Evolutionary conservation across 768 basidiomycete genomes (phyloP).

Genomic region (Hortiboletus campestris): DNA sequence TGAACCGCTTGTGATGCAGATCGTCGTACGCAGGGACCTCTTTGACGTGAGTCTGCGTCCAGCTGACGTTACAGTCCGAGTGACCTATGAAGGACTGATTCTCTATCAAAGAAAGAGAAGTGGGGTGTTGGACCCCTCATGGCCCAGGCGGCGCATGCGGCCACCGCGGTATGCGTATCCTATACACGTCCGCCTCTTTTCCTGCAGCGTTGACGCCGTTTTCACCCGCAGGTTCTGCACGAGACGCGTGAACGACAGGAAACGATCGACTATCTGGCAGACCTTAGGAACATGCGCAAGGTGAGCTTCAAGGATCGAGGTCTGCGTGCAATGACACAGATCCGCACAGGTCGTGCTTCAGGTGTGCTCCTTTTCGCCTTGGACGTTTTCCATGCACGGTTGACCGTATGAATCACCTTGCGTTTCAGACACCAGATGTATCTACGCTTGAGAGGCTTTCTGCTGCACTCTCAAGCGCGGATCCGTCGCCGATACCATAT

Average conservation of each 20-base stretch:
- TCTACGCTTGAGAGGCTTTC: slow-evolving; percentile 34
- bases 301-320: slow-evolving; percentile 17
- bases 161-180: slow-evolving; percentile 34
- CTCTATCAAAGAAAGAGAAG: slow-evolving; percentile 33
- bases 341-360: slow-evolving; percentile 39
- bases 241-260: slow-evolving; percentile 37
- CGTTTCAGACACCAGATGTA: slow-evolving; percentile 33
- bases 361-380: slow-evolving; percentile 19
- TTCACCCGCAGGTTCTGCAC: slow-evolving; percentile 35
- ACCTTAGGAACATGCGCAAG: slow-evolving; percentile 43
- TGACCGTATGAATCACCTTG: no score
- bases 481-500: slow-evolving; percentile 33
- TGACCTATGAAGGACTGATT: neutral
- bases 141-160: slow-evolving; percentile 44
- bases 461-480: slow-evolving; percentile 21
- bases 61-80: neutral
- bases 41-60: slow-evolving; percentile 35
- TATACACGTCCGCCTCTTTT: neutral
- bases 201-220: neutral
- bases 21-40: slow-evolving; percentile 42
- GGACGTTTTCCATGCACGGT: neutral
- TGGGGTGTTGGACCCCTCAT: slow-evolving; percentile 46
- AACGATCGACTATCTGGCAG: slow-evolving; percentile 38
- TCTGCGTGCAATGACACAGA: neutral
- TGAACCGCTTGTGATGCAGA: slow-evolving; percentile 41